These are phyloP conservation scores for Mucor saturninus DNA, from an alignment of 371 early-diverging fungal species.

Conservation along the genomic window DNA sequence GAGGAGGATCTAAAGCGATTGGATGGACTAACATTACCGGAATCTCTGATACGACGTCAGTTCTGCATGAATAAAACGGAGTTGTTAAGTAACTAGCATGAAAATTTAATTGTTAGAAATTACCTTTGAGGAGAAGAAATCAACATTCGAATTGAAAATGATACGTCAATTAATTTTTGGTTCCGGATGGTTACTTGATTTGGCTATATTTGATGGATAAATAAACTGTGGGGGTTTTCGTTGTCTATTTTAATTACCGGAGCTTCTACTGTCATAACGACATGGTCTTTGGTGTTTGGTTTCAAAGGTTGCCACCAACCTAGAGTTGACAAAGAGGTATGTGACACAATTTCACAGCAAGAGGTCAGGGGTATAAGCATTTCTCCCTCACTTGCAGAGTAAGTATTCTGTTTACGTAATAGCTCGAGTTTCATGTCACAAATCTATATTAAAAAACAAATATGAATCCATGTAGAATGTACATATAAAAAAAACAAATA, in stretches of 20 bases:
- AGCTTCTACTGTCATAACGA: constrained; percentile 28
- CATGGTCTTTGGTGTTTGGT: constrained; percentile 21
- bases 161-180: constrained; percentile 34
- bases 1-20: constrained; percentile 44
- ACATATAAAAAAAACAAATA: not conserved
- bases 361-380: constrained; percentile 21
- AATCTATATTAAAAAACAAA: constrained; percentile 15
- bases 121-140: constrained; percentile 27
- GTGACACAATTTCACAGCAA: constrained; percentile 24
- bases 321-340: constrained; percentile 8
- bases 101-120: not conserved
- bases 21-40: constrained; percentile 40
- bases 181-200: constrained; percentile 24
- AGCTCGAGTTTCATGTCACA: constrained; percentile 35
- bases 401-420: constrained; percentile 29
- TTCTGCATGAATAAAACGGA: constrained; percentile 12
- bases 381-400: not conserved
- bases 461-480: not conserved
- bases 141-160: constrained; percentile 25
- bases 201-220: constrained; percentile 10
- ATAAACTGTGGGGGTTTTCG: not conserved
- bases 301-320: constrained; percentile 41
- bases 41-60: constrained; percentile 28
- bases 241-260: constrained; percentile 27
- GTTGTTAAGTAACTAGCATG: not conserved